These are phyloP conservation scores for Neopestalotiopsis clavispora DNA, from an alignment of 2,329 filamentous ascomycete genomes.

Conservation along the genomic window DNA sequence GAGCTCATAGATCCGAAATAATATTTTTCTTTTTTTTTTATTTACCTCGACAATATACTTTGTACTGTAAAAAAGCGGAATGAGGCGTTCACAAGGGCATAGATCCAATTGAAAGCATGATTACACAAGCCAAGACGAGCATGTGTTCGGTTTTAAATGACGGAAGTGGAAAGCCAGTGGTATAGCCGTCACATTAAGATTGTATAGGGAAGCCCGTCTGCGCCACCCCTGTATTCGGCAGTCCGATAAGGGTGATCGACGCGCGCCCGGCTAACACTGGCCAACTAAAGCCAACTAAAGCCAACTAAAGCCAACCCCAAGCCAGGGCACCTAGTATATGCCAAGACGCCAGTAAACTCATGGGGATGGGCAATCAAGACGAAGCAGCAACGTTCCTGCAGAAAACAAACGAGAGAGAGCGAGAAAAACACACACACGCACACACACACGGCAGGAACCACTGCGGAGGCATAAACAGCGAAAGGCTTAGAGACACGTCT, in stretches of 20 bases:
- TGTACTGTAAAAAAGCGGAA: background rate
- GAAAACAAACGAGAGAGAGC: background rate
- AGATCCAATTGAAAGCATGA: conserved; percentile 6
- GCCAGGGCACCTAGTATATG: background rate
- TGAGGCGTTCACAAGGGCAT: background rate
- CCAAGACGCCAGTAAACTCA: background rate
- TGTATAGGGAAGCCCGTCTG: conserved; percentile 13
- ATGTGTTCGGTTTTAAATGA: conserved; percentile 4
- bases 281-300: background rate
- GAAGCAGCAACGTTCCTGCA: conserved; percentile 16
- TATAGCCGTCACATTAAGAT: conserved; percentile 13
- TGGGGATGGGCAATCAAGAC: conserved; percentile 8
- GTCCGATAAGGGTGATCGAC: conserved; percentile 17
- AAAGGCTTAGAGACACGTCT: background rate
- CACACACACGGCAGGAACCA: background rate
- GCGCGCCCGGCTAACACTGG: background rate
- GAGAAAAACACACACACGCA: too few species aligned
- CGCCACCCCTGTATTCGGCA: conserved; percentile 15
- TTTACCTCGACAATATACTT: background rate
- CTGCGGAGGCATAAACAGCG: background rate
- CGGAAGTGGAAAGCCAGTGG: conserved; percentile 15
- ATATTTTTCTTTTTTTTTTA: background rate
- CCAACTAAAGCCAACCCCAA: background rate
- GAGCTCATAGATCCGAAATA: background rate
- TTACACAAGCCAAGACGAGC: conserved; percentile 7